phyloP scores from a whole-genome alignment of 1,139 yeast genomes.

The Yamadazyma spencermartinsiae region DNA sequence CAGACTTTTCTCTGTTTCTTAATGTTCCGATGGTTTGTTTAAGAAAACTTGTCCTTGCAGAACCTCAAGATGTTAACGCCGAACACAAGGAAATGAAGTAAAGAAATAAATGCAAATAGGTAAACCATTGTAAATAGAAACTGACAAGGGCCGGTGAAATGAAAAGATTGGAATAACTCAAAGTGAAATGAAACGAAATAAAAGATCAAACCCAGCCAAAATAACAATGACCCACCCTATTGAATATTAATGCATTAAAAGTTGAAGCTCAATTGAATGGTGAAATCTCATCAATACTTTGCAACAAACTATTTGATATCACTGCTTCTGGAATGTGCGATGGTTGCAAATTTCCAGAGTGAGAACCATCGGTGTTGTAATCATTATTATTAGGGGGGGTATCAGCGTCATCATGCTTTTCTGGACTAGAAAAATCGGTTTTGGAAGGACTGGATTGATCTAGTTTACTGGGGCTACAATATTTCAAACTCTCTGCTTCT shows the following conservation, averaged over 20 bases:
- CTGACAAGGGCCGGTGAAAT: no score
- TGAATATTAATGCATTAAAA: background rate
- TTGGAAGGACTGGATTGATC: constrained; percentile 1
- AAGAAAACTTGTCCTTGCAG: no score
- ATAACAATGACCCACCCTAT: no score
- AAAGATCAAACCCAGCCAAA: background rate
- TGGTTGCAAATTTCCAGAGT: background rate
- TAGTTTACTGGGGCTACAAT: constrained; percentile 1
- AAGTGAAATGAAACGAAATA: background rate
- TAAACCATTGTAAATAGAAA: no score
- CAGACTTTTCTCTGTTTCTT: background rate
- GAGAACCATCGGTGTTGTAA: constrained; percentile 3
- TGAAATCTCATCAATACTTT: constrained; percentile 8
- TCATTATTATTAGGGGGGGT: constrained; percentile 5
- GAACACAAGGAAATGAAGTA: background rate
- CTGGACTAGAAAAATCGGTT: background rate
- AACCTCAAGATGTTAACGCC: no score
- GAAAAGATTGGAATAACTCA: background rate
- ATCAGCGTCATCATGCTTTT: background rate
- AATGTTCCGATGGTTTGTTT: no score
- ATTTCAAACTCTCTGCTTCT: constrained; percentile 9
- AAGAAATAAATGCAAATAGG: background rate
- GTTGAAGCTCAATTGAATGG: constrained; percentile 1
- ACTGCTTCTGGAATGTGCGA: background rate
- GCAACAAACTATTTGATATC: constrained; percentile 8